phyloP scores from a whole-genome alignment of 768 basidiomycete species.

The Grammothele lineata region DNA sequence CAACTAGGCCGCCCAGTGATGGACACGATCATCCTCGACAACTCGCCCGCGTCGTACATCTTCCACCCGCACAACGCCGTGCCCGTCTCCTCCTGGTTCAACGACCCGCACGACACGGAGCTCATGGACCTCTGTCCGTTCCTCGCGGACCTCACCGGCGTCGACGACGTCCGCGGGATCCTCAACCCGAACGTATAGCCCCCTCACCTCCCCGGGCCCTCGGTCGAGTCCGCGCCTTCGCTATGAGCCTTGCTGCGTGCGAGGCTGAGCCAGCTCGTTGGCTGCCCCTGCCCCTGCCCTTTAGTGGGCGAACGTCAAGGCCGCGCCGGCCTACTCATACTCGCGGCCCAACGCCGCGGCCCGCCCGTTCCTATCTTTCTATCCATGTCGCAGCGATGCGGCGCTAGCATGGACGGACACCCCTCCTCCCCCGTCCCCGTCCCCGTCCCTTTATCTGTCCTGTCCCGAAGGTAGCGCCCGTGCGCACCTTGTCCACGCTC shows the following conservation, averaged over 20 bases:
- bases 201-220: too few species aligned
- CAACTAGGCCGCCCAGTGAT: conserved; percentile 91
- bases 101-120: conserved; percentile 97
- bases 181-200: conserved; percentile 20
- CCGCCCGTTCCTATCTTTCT: too few species aligned
- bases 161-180: conserved; percentile 71
- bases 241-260: too few species aligned
- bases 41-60: conserved; percentile 98
- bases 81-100: conserved; percentile 99
- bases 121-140: conserved; percentile 93
- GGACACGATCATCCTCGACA: conserved; percentile 96
- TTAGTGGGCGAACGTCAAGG: too few species aligned
- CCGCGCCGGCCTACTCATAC: too few species aligned
- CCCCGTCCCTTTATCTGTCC: neutral
- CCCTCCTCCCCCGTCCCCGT: neutral
- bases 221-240: too few species aligned
- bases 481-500: conserved; percentile 6
- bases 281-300: too few species aligned
- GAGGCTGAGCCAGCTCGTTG: too few species aligned
- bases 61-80: conserved; percentile 99
- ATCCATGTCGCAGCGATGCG: too few species aligned
- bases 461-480: conserved; percentile 8
- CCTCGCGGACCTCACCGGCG: conserved; percentile 66
- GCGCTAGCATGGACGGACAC: neutral
- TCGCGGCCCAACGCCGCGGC: too few species aligned